These are phyloP conservation scores for Glycine soja DNA, from an alignment of 306 rosid genomes.

Conservation along the genomic window DNA sequence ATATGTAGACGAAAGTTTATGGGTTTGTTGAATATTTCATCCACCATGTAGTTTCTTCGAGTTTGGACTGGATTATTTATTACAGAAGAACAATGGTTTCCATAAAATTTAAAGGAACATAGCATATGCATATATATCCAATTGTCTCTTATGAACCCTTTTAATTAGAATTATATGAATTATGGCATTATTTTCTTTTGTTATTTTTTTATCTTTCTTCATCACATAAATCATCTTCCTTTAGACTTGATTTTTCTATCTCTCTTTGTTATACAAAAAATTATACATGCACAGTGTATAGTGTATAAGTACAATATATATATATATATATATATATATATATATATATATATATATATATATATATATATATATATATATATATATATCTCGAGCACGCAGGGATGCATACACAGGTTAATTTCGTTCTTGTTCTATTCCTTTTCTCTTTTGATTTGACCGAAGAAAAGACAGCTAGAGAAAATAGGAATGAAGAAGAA, in stretches of 20 bases:
- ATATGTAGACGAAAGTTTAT: not conserved
- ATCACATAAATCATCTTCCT: not conserved
- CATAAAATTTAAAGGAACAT: not conserved
- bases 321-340: too few species aligned
- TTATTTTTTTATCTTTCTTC: not conserved
- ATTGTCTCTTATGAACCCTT: not conserved
- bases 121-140: not conserved
- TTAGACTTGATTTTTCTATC: not conserved
- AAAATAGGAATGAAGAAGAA: not conserved
- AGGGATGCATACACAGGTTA: not conserved
- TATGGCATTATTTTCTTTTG: not conserved
- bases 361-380: too few species aligned
- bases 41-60: not conserved
- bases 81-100: too few species aligned
- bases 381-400: conserved; percentile 34
- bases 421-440: not conserved
- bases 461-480: not conserved
- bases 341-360: not conserved
- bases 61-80: not conserved
- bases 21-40: not conserved
- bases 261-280: not conserved
- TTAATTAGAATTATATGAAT: not conserved
- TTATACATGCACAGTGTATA: not conserved
- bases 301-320: not conserved
- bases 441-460: conserved; percentile 24